These are phyloP conservation scores for Ananas comosus DNA, from an alignment of 176 grass and related monocot species.

Conservation along the genomic window DNA sequence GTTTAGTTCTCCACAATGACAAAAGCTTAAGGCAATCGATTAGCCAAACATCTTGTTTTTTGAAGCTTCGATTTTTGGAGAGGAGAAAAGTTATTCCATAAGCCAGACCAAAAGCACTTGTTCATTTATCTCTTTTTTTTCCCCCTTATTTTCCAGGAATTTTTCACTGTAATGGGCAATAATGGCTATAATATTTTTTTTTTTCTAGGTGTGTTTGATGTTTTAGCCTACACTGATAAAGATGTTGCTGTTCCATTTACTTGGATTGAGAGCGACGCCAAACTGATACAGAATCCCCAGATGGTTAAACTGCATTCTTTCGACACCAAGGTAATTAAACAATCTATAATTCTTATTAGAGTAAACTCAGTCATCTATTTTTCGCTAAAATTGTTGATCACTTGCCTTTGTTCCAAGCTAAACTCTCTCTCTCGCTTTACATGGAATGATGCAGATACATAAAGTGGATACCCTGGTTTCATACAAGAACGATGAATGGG, in stretches of 20 bases:
- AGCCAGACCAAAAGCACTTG: too few relatives aligned
- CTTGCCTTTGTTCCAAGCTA: neutral
- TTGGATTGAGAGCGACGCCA: slow-evolving; percentile 96
- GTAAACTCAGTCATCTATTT: neutral
- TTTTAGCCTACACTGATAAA: slow-evolving; percentile 88
- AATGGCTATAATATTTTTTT: neutral
- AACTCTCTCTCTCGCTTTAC: too few relatives aligned
- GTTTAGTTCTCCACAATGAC: too few relatives aligned
- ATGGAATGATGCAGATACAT: slow-evolving; percentile 56
- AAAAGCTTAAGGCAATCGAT: too few relatives aligned
- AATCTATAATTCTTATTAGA: neutral
- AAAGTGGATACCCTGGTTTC: slow-evolving; percentile 97
- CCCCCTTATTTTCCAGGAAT: too few relatives aligned
- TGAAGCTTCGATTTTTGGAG: neutral
- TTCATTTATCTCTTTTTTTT: too few relatives aligned
- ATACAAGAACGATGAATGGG: slow-evolving; percentile 86
- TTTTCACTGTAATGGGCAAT: too few relatives aligned
- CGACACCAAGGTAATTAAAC: slow-evolving; percentile 74
- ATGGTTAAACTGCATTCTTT: slow-evolving; percentile 98
- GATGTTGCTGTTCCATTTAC: slow-evolving; percentile 61
- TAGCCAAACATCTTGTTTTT: too few relatives aligned
- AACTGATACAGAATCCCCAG: slow-evolving; percentile 85
- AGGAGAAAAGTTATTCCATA: neutral
- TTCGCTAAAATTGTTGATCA: neutral
- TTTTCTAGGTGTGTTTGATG: slow-evolving; percentile 78